Evolutionary conservation across 768 basidiomycete species (phyloP).

Genomic region (Mycena haematopus): DNA sequence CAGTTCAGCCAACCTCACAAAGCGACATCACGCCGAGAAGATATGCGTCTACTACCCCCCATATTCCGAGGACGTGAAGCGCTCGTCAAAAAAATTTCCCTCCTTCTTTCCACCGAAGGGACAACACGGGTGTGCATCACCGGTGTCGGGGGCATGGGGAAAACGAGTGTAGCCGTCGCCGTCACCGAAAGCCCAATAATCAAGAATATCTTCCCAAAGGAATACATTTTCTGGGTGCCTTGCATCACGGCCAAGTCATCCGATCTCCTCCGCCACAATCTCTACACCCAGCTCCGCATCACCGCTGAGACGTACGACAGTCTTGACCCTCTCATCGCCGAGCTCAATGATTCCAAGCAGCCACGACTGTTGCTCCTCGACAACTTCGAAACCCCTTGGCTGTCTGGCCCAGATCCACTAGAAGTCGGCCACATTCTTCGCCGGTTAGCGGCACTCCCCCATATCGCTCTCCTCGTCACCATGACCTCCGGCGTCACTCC

Average conservation of each 20-base stretch:
- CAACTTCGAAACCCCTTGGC: slow-evolving; percentile 50
- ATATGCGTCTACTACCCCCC: neutral
- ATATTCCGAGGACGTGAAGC: neutral
- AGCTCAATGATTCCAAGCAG: slow-evolving; percentile 32
- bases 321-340: slow-evolving; percentile 31
- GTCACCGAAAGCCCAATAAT: slow-evolving; percentile 37
- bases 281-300: slow-evolving; percentile 33
- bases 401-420: slow-evolving; percentile 31
- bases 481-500: slow-evolving; percentile 40
- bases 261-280: slow-evolving; percentile 34
- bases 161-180: slow-evolving; percentile 44
- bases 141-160: slow-evolving; percentile 44
- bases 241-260: slow-evolving; percentile 40
- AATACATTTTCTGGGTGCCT: slow-evolving; percentile 39
- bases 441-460: slow-evolving; percentile 33
- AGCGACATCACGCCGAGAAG: neutral
- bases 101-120: slow-evolving; percentile 5
- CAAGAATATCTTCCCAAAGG: slow-evolving; percentile 32
- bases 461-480: slow-evolving; percentile 41
- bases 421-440: slow-evolving; percentile 35
- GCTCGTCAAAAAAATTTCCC: slow-evolving; percentile 12
- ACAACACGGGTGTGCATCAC: slow-evolving; percentile 20
- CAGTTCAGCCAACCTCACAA: neutral
- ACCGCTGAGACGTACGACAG: slow-evolving; percentile 31
- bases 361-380: slow-evolving; percentile 43